phyloP scores from a whole-genome alignment of 768 basidiomycete species.

The Serpula lacrymans region DNA sequence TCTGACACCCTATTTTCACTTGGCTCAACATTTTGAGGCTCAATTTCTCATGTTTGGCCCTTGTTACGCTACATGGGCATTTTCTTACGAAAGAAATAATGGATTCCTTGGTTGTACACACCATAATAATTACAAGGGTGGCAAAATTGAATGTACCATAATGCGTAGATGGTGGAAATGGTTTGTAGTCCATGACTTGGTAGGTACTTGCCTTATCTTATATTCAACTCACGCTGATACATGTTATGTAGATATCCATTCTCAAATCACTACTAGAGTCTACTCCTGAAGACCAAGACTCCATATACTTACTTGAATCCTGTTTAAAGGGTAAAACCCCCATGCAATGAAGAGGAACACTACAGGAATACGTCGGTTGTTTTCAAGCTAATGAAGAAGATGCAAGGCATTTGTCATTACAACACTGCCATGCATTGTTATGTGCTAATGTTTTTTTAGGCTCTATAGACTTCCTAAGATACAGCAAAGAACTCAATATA shows the following conservation, averaged over 20 bases:
- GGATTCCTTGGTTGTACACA: background rate
- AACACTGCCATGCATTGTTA: too few relatives aligned
- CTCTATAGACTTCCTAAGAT: too few relatives aligned
- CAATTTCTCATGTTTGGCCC: background rate
- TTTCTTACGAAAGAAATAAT: background rate
- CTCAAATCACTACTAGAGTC: background rate
- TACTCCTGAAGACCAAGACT: too few relatives aligned
- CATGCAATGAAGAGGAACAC: too few relatives aligned
- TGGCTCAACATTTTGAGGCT: background rate
- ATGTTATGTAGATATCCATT: background rate
- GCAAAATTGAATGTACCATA: background rate
- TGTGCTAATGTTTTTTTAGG: too few relatives aligned
- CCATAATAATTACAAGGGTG: constrained; percentile 1
- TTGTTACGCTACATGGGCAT: background rate
- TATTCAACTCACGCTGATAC: background rate
- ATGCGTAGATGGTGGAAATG: background rate
- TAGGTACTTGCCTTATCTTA: background rate
- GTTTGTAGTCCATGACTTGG: background rate
- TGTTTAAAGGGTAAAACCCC: too few relatives aligned
- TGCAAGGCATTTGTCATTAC: too few relatives aligned
- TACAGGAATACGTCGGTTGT: too few relatives aligned
- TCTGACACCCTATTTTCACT: background rate
- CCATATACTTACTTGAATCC: too few relatives aligned
- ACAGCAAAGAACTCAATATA: too few relatives aligned
- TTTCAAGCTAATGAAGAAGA: too few relatives aligned